Conservation (phyloP, 2,329 filamentous ascomycete species). For the Alternaria triticina region DNA sequence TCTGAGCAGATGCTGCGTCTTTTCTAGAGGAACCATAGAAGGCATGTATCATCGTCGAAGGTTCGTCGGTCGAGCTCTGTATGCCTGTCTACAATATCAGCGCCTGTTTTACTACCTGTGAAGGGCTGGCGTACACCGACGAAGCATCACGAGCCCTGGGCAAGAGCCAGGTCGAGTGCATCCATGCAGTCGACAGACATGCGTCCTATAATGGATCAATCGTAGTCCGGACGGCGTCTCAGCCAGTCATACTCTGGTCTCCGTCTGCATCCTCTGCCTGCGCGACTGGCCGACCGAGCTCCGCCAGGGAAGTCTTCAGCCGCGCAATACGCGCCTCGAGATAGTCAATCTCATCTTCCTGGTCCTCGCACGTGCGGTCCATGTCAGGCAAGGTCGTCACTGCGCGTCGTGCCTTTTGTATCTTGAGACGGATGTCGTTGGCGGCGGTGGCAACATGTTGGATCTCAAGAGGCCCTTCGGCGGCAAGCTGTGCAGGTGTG, state of each 20-base stretch:
- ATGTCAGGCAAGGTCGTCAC: slow-evolving; percentile 74
- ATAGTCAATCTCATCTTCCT: slow-evolving; percentile 72
- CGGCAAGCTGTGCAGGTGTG: slow-evolving; percentile 30
- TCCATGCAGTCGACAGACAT: slow-evolving; percentile 40
- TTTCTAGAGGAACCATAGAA: background rate
- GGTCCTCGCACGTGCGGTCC: slow-evolving; percentile 68
- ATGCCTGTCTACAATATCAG: background rate
- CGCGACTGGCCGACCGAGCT: slow-evolving; percentile 35
- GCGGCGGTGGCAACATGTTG: slow-evolving; percentile 83
- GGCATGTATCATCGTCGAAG: background rate
- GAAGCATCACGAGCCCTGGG: slow-evolving; percentile 17
- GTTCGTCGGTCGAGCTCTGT: background rate
- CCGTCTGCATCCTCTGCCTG: slow-evolving; percentile 24
- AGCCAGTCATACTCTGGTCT: slow-evolving; percentile 49
- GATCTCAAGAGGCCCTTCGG: slow-evolving; percentile 58
- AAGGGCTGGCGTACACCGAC: background rate
- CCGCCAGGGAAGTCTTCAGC: slow-evolving; percentile 58
- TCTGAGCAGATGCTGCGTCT: background rate
- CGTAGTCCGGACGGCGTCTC: slow-evolving; percentile 29
- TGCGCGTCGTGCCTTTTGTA: slow-evolving; percentile 76
- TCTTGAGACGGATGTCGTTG: slow-evolving; percentile 79
- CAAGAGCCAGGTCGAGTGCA: slow-evolving; percentile 32
- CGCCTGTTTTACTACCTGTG: background rate
- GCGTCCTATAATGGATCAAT: slow-evolving; percentile 39
- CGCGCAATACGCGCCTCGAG: slow-evolving; percentile 68